Conservation (phyloP, 78 protist species). For the Anaeramoeba flamelloides region DNA sequence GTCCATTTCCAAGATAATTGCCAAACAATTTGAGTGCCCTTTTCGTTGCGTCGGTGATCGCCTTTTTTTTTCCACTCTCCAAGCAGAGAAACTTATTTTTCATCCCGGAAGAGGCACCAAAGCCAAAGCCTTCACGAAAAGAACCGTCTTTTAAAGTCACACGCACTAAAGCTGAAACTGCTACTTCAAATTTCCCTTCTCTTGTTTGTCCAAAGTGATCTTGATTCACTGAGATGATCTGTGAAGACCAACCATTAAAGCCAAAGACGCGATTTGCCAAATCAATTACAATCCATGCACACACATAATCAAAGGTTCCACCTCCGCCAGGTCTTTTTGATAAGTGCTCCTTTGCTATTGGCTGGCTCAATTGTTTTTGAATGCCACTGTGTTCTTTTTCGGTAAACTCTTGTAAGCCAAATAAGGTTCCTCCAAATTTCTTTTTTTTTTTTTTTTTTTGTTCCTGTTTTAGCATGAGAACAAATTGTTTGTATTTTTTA, state of each 20-base stretch:
- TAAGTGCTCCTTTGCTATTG: background rate
- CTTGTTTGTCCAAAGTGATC: constrained; percentile 8
- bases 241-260: constrained; percentile 50
- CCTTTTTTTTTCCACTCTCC: constrained; percentile 54
- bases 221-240: constrained; percentile 13
- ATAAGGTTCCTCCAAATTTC: too few species aligned
- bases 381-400: background rate
- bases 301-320: constrained; percentile 25
- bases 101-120: constrained; percentile 20
- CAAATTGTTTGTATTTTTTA: too few species aligned
- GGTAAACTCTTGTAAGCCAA: background rate
- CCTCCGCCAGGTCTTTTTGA: constrained; percentile 3
- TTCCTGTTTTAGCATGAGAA: too few species aligned
- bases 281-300: constrained; percentile 44
- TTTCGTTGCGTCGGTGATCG: constrained; percentile 53
- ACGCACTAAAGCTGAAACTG: constrained; percentile 27
- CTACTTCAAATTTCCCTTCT: constrained; percentile 3
- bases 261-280: constrained; percentile 43
- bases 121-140: constrained; percentile 57
- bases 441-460: too few species aligned
- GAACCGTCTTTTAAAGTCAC: constrained; percentile 45
- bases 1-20: constrained; percentile 35
- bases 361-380: background rate
- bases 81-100: constrained; percentile 30
- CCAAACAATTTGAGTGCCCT: constrained; percentile 50